A percentile compares a stretch with the other conserved stretches of the same genome.
Evolutionary conservation across 2,329 filamentous ascomycete species (phyloP).

Genomic region (Didymellaceae sp.): DNA sequence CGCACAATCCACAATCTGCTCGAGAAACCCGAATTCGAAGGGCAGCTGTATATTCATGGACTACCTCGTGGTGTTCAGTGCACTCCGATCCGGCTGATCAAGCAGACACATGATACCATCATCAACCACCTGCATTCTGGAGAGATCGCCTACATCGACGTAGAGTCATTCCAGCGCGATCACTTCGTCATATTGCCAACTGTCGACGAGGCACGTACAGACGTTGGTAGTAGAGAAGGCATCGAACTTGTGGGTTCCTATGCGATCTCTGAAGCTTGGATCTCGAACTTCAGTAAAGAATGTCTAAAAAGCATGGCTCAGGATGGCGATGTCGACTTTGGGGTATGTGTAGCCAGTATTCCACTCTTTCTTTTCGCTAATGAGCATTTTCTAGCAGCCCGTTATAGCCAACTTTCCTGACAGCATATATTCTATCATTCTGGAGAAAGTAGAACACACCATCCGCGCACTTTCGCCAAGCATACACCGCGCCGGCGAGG

Average conservation of each 20-base stretch:
- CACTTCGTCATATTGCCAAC: constrained; percentile 26
- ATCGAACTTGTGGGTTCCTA: constrained; percentile 23
- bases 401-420: constrained; percentile 19
- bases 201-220: constrained; percentile 20
- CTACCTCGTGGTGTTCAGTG: constrained; percentile 22
- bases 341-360: constrained; percentile 18
- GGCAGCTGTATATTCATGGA: constrained; percentile 25
- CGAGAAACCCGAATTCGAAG: constrained; percentile 10
- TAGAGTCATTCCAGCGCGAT: constrained; percentile 24
- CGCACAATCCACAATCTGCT: constrained; percentile 20
- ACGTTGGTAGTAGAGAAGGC: constrained; percentile 18
- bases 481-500: constrained; percentile 22
- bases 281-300: constrained; percentile 23
- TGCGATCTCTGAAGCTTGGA: constrained; percentile 36
- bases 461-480: constrained; percentile 14
- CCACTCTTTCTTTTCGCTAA: constrained; percentile 1
- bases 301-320: constrained; percentile 22
- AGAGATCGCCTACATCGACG: constrained; percentile 28
- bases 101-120: constrained; percentile 25
- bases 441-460: constrained; percentile 20
- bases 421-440: constrained; percentile 14
- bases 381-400: constrained; percentile 3
- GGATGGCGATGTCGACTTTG: constrained; percentile 30
- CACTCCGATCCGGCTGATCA: constrained; percentile 30
- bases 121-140: constrained; percentile 30